phyloP scores from a whole-genome alignment of 345 rosid species.

The Zanthoxylum bungeanum region DNA sequence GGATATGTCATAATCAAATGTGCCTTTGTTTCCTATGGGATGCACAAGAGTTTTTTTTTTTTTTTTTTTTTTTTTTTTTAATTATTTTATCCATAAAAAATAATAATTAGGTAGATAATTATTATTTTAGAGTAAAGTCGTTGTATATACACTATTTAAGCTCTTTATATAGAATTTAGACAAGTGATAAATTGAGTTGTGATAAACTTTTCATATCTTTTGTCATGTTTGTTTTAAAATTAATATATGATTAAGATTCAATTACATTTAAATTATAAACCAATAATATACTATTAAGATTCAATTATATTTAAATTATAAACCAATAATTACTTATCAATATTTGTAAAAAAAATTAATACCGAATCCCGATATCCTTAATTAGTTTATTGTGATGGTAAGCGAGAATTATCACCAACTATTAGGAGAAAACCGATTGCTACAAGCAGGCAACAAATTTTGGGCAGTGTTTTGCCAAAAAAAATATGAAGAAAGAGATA shows the following conservation, averaged over 20 bases:
- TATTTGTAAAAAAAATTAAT: no score
- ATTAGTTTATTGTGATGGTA: no score
- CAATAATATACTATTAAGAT: no score
- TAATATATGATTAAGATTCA: no score
- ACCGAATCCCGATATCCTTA: no score
- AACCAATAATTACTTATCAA: no score
- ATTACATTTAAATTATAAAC: no score
- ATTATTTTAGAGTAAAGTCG: background rate
- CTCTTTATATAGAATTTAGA: background rate
- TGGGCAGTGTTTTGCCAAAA: background rate
- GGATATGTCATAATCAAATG: constrained; percentile 39
- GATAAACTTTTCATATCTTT: no score
- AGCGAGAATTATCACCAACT: background rate
- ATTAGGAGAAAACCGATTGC: background rate
- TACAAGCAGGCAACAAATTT: background rate
- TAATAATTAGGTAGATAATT: constrained; percentile 3
- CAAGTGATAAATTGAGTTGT: no score
- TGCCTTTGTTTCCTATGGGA: constrained; percentile 32
- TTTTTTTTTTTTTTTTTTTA: background rate
- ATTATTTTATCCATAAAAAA: constrained; percentile 21
- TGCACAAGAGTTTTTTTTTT: constrained; percentile 11
- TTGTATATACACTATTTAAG: background rate
- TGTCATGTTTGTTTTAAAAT: no score
- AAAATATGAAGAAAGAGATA: background rate
- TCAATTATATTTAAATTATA: no score